A percentile compares a stretch with the other conserved stretches of the same genome.
Evolutionary conservation across 371 early-diverging fungal species (phyloP).

Genomic region (Rhizopus arrhizus): DNA sequence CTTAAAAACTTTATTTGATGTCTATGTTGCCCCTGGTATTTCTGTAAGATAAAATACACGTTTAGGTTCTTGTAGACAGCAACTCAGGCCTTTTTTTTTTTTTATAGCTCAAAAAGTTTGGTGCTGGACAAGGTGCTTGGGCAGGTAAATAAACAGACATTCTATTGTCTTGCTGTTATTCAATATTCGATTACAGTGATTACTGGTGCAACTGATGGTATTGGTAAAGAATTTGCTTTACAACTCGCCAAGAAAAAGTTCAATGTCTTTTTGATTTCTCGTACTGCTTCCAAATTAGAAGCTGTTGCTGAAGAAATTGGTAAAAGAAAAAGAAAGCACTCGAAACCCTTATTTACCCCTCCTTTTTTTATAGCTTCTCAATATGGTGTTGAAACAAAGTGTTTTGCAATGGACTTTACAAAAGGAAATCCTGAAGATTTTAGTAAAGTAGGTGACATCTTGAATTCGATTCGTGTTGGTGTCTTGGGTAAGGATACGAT

Average conservation of each 20-base stretch:
- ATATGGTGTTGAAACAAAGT: constrained; percentile 72
- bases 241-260: constrained; percentile 86
- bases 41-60: constrained; percentile 39
- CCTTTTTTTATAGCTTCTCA: constrained; percentile 27
- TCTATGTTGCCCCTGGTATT: constrained; percentile 63
- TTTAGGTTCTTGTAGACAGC: neutral
- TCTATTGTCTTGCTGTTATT: too few species aligned
- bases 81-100: constrained; percentile 4
- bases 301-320: constrained; percentile 72
- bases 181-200: constrained; percentile 59
- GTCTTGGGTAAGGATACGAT: constrained; percentile 61
- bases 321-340: constrained; percentile 29
- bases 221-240: constrained; percentile 92
- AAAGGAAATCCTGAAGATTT: constrained; percentile 69
- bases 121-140: constrained; percentile 84
- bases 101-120: constrained; percentile 73
- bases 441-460: constrained; percentile 59
- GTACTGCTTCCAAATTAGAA: constrained; percentile 85
- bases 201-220: constrained; percentile 98
- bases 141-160: constrained; percentile 59
- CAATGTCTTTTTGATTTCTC: constrained; percentile 89
- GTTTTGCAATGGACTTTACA: constrained; percentile 84
- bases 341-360: neutral
- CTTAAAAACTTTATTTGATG: constrained; percentile 56
- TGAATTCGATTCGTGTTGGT: constrained; percentile 64